Conservation (phyloP, 106 monocot species). For the Narthecium ossifragum region DNA sequence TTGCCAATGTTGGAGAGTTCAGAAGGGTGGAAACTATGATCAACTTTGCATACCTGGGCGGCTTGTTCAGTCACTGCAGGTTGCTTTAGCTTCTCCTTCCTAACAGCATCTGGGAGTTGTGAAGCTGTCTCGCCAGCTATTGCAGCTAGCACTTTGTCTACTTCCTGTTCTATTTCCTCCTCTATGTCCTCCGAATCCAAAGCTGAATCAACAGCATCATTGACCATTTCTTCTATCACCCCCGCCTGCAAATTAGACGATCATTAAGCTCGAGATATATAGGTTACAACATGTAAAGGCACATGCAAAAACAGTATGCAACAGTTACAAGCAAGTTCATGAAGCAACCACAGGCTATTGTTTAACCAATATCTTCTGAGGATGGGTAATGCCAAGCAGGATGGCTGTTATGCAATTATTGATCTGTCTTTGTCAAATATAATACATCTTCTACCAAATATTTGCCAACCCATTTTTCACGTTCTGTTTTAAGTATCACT, state of each 20-base stretch:
- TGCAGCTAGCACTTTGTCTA: conserved; percentile 84
- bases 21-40: background rate
- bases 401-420: too few relatives aligned
- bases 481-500: too few relatives aligned
- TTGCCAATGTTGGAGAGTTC: background rate
- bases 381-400: too few relatives aligned
- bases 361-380: too few relatives aligned
- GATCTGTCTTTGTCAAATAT: too few relatives aligned
- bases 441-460: too few relatives aligned
- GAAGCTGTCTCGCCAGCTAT: conserved; percentile 81
- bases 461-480: too few relatives aligned
- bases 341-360: too few relatives aligned
- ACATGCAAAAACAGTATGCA: too few relatives aligned
- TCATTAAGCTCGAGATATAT: too few relatives aligned
- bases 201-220: conserved; percentile 78
- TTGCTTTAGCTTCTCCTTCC: conserved; percentile 51
- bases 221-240: conserved; percentile 97
- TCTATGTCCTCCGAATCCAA: conserved; percentile 93
- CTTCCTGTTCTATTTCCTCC: conserved; percentile 85
- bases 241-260: conserved; percentile 55
- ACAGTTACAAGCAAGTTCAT: too few relatives aligned
- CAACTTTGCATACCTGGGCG: conserved; percentile 29
- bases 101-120: conserved; percentile 79
- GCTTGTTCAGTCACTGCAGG: conserved; percentile 28
- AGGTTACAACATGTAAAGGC: too few relatives aligned